Evolutionary conservation across 139 green algal species (phyloP), one percentile per base, ranked within the genome.

Genomic region (Asterochloris erici): DNA sequence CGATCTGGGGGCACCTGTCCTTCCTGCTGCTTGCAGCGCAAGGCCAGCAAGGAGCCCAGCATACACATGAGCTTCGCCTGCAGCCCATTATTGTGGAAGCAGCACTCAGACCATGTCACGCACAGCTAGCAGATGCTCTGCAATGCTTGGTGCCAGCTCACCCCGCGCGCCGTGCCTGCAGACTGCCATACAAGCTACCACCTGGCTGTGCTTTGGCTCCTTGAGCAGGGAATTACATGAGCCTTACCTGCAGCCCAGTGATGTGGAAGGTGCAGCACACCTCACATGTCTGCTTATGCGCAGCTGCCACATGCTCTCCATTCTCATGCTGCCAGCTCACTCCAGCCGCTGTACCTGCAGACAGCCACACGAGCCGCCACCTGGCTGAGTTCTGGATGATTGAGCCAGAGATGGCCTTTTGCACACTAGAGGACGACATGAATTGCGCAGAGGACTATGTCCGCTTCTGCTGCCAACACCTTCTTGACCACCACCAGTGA

Each of bases 371-470:
- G 76, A 89, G 91, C 14, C 91, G 97, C 62, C 97, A 99, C 89
- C 87, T 99, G 77, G 96, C 97, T 19, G 96, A 99, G 89, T 99
- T 99, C 87, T 98, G 96, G 96, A 99, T 99, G 97, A 98, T 99
- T 78, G 97, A 99, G 90, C 97, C 97, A 13, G 91, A 95, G 89
- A 87, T 95, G 21, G 91, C 91, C 26, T 95, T 92, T 79, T 86
- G 84, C 47, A 80, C 91, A 71, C 86, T 94, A 62, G 79, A 92
- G 69, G 92, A 98, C 77, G 93, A 98, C 91, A 99, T 99, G 96
- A 84, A 80, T 70, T 89, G 83, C 78, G 94, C 94, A 26, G 94
- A 97, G 84, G 94, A 94, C 83, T 97, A 97, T 83, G 91, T 97
- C 54, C 88, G 88, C 28, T 93, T 86, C 82, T 94, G 91, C 89